Evolutionary conservation across 345 rosid species (phyloP), one percentile per base, ranked within the genome.

Genomic region (Jatropha curcas): DNA sequence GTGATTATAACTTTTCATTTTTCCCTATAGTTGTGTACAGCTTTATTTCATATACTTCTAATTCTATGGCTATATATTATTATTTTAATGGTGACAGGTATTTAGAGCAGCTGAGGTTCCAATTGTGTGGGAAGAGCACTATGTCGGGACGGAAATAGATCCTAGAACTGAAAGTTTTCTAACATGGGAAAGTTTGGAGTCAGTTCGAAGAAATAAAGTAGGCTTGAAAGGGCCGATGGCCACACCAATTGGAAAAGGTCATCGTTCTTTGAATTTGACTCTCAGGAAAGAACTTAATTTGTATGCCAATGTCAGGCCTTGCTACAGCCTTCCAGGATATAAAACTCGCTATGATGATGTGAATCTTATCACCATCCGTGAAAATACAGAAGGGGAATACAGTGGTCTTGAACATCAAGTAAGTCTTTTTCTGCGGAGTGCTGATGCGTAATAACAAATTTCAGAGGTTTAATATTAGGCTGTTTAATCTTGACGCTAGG

Each of bases 141-240:
- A 85, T 74, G 95, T 91, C 14, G 89, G 91, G 34, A 82, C 85
- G 45, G 84, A 90, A 77, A 85, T 93, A 55, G 99, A 96, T 84
- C 97, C 99, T 7, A 87, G 97, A 83, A 96, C 98, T 45, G 97
- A 93, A 80, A 96, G 99, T 83, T 93, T 96, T 65, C 84, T 93
- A 52, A 96, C 98, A 33, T 93, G 95, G 98, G 98, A 93, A 69
- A 96, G 99, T 85, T 85, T 96, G 72, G 97, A 96, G 81, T 96
- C 99, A 20, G 99, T 96, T 16, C 82, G 97, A 59, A 80, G 73
- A 64, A 93, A 96, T 79, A 74, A 73, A 78, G 96, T 96, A 24
- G 99, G 99, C 41, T 85, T 96, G 84, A 96, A 96, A 89, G 99
- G 99, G 37, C 98, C 99, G 53, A 96, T 96, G 98, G 99, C 99